Evolutionary conservation across 1,139 yeast genomes (phyloP), one percentile per base, ranked within the genome.

Genomic region (Debaryomyces nepalensis): DNA sequence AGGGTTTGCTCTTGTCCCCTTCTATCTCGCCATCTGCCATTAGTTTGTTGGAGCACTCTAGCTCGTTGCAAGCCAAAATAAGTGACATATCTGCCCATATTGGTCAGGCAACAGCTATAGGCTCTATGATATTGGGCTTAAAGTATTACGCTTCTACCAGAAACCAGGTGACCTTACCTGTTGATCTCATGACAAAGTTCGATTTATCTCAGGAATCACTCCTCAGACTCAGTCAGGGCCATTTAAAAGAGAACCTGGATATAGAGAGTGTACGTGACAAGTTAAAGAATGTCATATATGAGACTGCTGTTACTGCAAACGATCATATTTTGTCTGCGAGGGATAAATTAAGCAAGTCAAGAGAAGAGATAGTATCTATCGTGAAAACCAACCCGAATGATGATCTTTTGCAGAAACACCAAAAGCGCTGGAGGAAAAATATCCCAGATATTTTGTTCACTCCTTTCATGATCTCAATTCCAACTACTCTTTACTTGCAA

Each of bases 41-140:
- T 12, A 61, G 65, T 31, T 57, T 82, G 18, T 61, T 85, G 29
- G 81, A 81, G 46, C 62, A 63, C 31, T 70, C 79, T 23, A 61
- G 75, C 0, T 50, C 53, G 4, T 57, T 84, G 37, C 75, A 79
- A 53, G 55, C 60, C 6, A 61, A 67, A 5, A 61, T 79, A 3
- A 70, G 79, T 34, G 90, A 86, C 48, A 77, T 86, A 18, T 79
- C 84, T 15, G 95, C 95, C 0, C 96, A 88, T 61, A 67, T 87
- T 24, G 96, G 96, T 3, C 95, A 88, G 58, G 87, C 95, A 1
- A 81, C 85, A 2, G 84, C 90, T 0, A 71, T 88, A 5, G 83
- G 89, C 1, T 74, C 87, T 2, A 73, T 81, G 66, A 70, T 88
- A 9, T 68, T 84, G 40, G 89, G 87, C 0, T 60, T 82, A 42